Evolutionary conservation across 2,329 filamentous ascomycete species (phyloP).

Genomic region (Diaporthe sp.): DNA sequence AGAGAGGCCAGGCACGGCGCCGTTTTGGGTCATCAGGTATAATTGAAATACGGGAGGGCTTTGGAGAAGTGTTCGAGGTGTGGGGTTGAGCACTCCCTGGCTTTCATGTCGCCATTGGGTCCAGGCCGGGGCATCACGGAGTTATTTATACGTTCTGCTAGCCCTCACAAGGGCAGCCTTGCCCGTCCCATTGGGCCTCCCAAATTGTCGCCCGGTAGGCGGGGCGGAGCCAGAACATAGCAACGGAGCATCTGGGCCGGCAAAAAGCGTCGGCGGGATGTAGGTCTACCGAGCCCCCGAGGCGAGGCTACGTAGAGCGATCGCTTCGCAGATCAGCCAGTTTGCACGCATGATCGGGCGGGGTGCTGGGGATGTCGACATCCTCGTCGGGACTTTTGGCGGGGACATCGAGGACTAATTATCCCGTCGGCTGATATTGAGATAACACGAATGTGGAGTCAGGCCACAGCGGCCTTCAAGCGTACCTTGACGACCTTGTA

Average conservation of each 20-base stretch:
- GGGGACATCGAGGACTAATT: conserved; percentile 12
- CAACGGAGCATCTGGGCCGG: conserved; percentile 1
- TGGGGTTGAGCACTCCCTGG: not conserved
- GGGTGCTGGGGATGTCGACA: conserved; percentile 3
- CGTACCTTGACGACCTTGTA: not conserved
- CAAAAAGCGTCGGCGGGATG: not conserved
- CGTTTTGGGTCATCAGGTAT: conserved; percentile 17
- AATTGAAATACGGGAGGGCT: not conserved
- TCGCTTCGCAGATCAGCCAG: conserved; percentile 17
- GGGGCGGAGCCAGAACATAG: not conserved
- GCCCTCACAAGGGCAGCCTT: not conserved
- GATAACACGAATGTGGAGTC: conserved; percentile 7
- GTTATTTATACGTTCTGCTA: conserved; percentile 8
- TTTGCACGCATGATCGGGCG: not conserved
- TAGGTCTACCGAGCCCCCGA: conserved; percentile 7
- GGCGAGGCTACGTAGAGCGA: conserved; percentile 1
- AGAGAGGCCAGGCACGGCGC: conserved; percentile 1
- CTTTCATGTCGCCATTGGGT: no score
- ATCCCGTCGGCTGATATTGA: conserved; percentile 25
- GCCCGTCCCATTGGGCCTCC: not conserved
- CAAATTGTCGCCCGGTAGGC: conserved; percentile 11
- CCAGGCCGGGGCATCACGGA: not conserved
- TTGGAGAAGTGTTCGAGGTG: not conserved
- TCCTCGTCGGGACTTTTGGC: not conserved
- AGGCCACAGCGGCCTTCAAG: not conserved